Conservation (phyloP, 345 rosid genomes). For the Theobroma cacao region DNA sequence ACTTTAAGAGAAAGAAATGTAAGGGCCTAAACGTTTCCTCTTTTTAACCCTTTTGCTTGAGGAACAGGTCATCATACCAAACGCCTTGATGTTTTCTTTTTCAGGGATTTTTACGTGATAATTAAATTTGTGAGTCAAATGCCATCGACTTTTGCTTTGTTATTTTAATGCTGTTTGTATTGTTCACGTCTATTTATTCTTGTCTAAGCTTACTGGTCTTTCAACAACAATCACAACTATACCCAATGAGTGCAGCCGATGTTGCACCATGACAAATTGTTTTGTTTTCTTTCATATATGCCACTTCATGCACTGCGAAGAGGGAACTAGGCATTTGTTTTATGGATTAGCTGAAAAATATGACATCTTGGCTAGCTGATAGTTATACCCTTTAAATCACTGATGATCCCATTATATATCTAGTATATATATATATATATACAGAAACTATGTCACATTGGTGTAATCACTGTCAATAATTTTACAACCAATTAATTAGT, state of each 20-base stretch:
- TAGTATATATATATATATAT: too few species aligned
- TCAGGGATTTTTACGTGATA: neutral
- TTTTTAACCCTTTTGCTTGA: constrained; percentile 16
- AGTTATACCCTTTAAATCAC: neutral
- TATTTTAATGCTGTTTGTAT: neutral
- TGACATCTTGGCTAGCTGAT: neutral
- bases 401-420: neutral
- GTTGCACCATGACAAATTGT: too few species aligned
- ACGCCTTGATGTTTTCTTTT: constrained; percentile 8
- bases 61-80: constrained; percentile 21
- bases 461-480: neutral
- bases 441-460: neutral
- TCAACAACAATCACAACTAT: neutral
- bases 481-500: neutral
- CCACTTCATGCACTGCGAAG: neutral
- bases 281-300: neutral
- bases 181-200: neutral
- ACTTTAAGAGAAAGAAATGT: constrained; percentile 14
- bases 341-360: neutral
- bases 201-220: neutral
- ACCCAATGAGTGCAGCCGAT: neutral
- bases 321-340: neutral
- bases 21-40: neutral
- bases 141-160: neutral
- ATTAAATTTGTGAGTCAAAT: constrained; percentile 11